Evolutionary conservation across 2,329 filamentous ascomycete species (phyloP).

Genomic region (Phialophora expanda): DNA sequence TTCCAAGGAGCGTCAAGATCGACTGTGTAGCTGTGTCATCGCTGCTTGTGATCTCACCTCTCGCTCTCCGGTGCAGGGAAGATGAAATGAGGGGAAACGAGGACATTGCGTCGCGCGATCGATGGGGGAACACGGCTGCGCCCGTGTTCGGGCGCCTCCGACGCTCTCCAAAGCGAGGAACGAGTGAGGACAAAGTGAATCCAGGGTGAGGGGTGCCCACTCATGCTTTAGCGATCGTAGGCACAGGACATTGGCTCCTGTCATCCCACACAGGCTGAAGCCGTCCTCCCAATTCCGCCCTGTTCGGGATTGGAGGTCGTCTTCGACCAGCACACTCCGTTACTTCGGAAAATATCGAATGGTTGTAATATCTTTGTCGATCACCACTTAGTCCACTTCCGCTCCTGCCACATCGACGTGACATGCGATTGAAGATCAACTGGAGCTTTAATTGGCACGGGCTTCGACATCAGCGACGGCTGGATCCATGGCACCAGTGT

Average conservation of each 20-base stretch:
- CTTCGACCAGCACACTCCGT: neutral
- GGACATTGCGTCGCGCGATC: neutral
- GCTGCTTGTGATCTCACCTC: neutral
- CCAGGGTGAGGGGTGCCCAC: neutral
- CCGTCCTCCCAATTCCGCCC: too few species aligned
- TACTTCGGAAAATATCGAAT: neutral
- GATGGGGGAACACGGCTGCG: conserved; percentile 15
- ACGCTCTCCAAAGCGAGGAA: neutral
- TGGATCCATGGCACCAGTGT: neutral
- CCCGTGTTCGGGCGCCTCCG: conserved; percentile 25
- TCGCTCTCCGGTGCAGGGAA: conserved; percentile 6
- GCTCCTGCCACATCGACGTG: neutral
- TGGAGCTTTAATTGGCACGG: neutral
- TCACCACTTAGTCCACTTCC: neutral
- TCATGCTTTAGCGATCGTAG: too few species aligned
- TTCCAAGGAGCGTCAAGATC: neutral
- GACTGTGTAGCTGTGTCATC: neutral
- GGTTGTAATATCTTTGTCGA: neutral
- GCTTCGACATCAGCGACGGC: too few species aligned
- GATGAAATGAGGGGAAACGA: neutral
- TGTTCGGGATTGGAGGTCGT: too few species aligned
- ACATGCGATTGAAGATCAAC: neutral
- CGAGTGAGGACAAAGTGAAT: neutral
- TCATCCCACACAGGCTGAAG: too few species aligned
- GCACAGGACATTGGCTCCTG: too few species aligned